Conservation (phyloP, 2,329 filamentous ascomycete species). For the Juglanconis sp. region DNA sequence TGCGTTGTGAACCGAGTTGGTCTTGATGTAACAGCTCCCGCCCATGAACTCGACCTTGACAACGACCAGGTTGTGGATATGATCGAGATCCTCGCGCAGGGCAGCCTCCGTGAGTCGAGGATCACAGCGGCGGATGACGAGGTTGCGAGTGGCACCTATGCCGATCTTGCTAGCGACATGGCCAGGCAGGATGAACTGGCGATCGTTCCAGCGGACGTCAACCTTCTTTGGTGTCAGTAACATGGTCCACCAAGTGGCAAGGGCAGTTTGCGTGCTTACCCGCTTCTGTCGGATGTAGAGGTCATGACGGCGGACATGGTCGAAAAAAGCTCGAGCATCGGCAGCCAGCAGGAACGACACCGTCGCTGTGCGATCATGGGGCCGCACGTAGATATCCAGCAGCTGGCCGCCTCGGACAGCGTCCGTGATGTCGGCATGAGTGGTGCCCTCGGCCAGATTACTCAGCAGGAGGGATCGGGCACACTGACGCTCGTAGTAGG, state of each 20-base stretch:
- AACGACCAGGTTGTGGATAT: conserved; percentile 76
- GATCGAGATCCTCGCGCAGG: conserved; percentile 72
- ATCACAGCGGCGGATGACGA: conserved; percentile 62
- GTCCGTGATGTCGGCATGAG: conserved; percentile 62
- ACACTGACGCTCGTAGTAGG: conserved; percentile 35
- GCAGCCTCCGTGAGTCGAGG: conserved; percentile 57
- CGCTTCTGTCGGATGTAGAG: conserved; percentile 67
- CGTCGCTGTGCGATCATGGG: conserved; percentile 55
- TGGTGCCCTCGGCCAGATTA: conserved; percentile 60
- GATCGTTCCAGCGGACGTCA: conserved; percentile 65
- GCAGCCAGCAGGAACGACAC: conserved; percentile 68
- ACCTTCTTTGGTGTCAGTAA: conserved; percentile 44
- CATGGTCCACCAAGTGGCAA: background rate
- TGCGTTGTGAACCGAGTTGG: conserved; percentile 74
- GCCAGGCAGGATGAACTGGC: conserved; percentile 62
- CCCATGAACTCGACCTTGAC: conserved; percentile 60
- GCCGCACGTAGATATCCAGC: conserved; percentile 64
- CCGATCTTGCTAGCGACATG: conserved; percentile 64
- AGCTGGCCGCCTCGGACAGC: conserved; percentile 68
- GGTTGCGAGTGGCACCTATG: conserved; percentile 68
- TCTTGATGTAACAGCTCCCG: conserved; percentile 64
- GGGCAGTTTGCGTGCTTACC: conserved; percentile 39
- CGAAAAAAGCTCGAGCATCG: conserved; percentile 62
- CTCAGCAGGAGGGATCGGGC: conserved; percentile 59
- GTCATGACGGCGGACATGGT: conserved; percentile 61